phyloP scores from a whole-genome alignment of 2,329 filamentous ascomycete species.

The Aspergillus persii region DNA sequence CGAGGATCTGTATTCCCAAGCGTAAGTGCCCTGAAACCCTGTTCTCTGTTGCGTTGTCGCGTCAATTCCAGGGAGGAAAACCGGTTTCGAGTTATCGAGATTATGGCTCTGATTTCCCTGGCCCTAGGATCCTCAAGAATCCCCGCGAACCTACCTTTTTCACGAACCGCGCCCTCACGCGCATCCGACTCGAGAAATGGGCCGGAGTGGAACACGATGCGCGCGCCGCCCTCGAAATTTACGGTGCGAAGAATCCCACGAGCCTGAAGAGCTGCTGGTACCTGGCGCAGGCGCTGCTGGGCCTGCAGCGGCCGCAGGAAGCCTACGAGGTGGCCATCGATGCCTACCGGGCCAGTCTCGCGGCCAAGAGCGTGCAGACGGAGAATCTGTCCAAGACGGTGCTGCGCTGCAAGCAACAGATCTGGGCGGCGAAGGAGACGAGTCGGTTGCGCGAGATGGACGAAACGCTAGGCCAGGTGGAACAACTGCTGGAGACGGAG shows the following conservation, averaged over 20 bases:
- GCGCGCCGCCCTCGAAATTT: constrained; percentile 67
- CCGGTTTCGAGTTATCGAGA: neutral
- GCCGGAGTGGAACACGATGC: constrained; percentile 76
- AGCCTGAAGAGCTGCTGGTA: constrained; percentile 83
- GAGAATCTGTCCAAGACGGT: constrained; percentile 71
- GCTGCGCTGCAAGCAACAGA: constrained; percentile 75
- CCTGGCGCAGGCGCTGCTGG: constrained; percentile 79
- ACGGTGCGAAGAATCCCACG: constrained; percentile 46
- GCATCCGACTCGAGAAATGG: constrained; percentile 72
- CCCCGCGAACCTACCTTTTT: constrained; percentile 75
- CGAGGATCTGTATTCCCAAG: constrained; percentile 48
- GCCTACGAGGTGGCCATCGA: constrained; percentile 67
- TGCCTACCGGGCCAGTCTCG: constrained; percentile 70
- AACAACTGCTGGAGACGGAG: constrained; percentile 41
- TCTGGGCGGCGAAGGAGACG: constrained; percentile 74
- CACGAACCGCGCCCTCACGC: constrained; percentile 83
- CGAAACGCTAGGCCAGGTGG: constrained; percentile 40
- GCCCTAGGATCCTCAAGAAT: constrained; percentile 69
- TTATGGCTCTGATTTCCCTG: neutral
- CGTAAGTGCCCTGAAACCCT: constrained; percentile 30
- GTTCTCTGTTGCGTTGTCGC: neutral
- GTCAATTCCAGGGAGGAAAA: neutral
- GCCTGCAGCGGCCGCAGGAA: constrained; percentile 67
- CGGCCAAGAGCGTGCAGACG: constrained; percentile 64
- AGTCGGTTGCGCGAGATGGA: constrained; percentile 46